A percentile compares a stretch with the other conserved stretches of the same genome.
phyloP scores from a whole-genome alignment of 805 yeast species.

The Dipodascus albidus region DNA sequence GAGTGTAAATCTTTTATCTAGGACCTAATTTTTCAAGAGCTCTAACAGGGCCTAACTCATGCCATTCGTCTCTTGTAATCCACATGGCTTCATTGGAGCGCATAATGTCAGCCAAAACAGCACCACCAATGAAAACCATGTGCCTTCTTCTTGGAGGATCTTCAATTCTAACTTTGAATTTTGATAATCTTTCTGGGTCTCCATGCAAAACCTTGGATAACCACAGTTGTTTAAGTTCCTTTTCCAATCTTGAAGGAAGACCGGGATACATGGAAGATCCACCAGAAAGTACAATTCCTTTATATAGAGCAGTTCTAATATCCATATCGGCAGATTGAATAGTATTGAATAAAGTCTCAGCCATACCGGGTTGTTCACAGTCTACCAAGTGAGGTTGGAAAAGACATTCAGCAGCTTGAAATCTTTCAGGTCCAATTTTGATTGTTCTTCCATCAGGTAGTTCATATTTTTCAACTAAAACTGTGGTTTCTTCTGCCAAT shows the following conservation, averaged over 20 bases:
- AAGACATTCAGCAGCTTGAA: slow-evolving; percentile 92
- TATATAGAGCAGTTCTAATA: slow-evolving; percentile 75
- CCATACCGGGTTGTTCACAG: slow-evolving; percentile 94
- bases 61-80: slow-evolving; percentile 95
- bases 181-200: slow-evolving; percentile 68
- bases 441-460: slow-evolving; percentile 94
- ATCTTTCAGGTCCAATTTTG: slow-evolving; percentile 89
- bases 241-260: slow-evolving; percentile 87
- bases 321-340: slow-evolving; percentile 94
- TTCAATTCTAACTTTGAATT: slow-evolving; percentile 92
- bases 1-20: slow-evolving; percentile 34
- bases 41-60: slow-evolving; percentile 77
- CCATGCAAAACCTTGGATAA: slow-evolving; percentile 76
- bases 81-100: slow-evolving; percentile 98
- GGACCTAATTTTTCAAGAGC: slow-evolving; percentile 85
- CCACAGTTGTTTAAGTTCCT: slow-evolving; percentile 95
- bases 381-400: slow-evolving; percentile 94
- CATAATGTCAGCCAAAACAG: slow-evolving; percentile 95
- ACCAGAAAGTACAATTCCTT: slow-evolving; percentile 90
- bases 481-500: slow-evolving; percentile 89
- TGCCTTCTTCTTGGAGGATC: slow-evolving; percentile 98
- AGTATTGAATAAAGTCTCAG: slow-evolving; percentile 83
- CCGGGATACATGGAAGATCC: slow-evolving; percentile 99
- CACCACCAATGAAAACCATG: slow-evolving; percentile 98
- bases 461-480: slow-evolving; percentile 82